Evolutionary conservation across 208 protist genomes (phyloP), one percentile per base, ranked within the genome.

Genomic region (Willaertia magna): DNA sequence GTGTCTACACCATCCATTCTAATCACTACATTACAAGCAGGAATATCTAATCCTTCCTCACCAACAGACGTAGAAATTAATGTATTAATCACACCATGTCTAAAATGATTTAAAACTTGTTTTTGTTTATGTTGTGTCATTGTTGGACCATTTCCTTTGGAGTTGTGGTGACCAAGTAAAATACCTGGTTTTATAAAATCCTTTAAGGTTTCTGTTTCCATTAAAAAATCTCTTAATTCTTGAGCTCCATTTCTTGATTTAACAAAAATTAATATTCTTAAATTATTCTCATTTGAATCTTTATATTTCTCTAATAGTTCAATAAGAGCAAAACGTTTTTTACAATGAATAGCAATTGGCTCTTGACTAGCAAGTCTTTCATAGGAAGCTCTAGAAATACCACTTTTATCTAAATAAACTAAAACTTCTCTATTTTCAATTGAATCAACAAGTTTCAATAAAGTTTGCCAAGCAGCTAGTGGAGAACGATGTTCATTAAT

Each of bases 1-100:
- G 87, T 91, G 3, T 87, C 74, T 44, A 90, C 85, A 2, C 78
- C 85, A 76, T 91, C 85, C 83, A 87, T 93, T 34, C 93, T 88
- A 51, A 94, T 55, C 30, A 95, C 92, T 40, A 93, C 26, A 74
- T 91, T 93, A 85, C 93, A 95, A 0, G 39, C 52, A 20, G 87
- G 88, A 55, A 95, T 86, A 67, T 94, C 93, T 30, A 95, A 82
- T 42, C 93, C 92, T 82, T 95, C 92, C 86, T 94, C 90, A 18
- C 86, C 90, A 3, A 95, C 91, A 30, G 89, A 90, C 40, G 93
- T 94, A 47, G 93, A 87, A n/a, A 95, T 87, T n/a, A 95, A 48
- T n/a, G 94, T 86, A 40, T 88, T 90, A 85, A 87, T 67, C 12
- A 74, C 39, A 48, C 92, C 91, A 34, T 26, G 16, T 7, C 87